Evolutionary conservation across 805 yeast genomes (phyloP), one percentile per base, ranked within the genome.

Genomic region (Tetrapisispora arboricola): DNA sequence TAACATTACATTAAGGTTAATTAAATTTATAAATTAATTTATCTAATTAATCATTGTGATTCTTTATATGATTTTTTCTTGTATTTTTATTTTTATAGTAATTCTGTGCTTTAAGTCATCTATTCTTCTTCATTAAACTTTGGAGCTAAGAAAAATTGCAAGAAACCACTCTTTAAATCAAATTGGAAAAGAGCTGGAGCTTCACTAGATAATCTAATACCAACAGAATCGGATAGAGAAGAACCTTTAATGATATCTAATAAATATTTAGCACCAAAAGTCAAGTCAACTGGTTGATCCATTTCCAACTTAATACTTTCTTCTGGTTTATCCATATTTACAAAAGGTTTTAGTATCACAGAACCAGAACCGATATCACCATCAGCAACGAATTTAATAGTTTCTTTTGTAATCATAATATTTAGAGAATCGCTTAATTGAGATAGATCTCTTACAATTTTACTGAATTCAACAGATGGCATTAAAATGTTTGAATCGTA

Each of bases 71-170:
- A 10, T 34, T 16, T 13, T 25, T n/a, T 24, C 11, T 24, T 15
- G 12, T 34, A 16, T 15, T 34, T 24, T 25, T 25, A 11, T 7
- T 11, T 22, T 22, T 25, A 25, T 25, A 7, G 7, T 25, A 12
- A 24, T 4, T 24, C 25, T 25, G 10, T 6, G 11, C 11, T 25
- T 12, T 11, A 24, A 6, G 9, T 34, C 17, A 24, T 34, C 58
- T 67, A 76, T 49, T 84, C 92, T 49, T 84, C 95, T 49, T 88
- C 97, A 50, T 84, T 95, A 61, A 92, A 86, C 73, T 92, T 90
- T 45, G 98, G 98, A 53, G 98, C 98, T 63, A 92, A 75, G 75
- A 84, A 92, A 76, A 84, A 92, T 63, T 95, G 81, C 63, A 92
- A 71, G 66, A 85, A 84, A 41, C 98, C 98, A 63, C 90, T 83